phyloP scores from a whole-genome alignment of 371 early-diverging fungal genomes.

The Mortierella sp. region DNA sequence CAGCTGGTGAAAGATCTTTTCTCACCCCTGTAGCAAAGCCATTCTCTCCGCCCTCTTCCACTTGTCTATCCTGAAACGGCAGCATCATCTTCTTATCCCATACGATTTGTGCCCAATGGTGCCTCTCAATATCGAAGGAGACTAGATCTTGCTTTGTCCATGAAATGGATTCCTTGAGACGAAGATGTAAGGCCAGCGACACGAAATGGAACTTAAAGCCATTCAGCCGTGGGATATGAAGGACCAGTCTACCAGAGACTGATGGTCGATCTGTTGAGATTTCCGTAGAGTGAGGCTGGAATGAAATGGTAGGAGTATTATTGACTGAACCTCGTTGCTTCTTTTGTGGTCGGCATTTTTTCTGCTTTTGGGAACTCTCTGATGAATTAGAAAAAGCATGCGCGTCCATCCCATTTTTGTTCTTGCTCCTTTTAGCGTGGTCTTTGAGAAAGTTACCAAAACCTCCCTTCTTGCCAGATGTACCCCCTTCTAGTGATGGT shows the following conservation, averaged over 20 bases:
- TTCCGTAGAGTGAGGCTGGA: conserved; percentile 38
- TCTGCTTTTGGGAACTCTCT: neutral
- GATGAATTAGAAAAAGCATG: neutral
- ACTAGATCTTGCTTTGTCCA: conserved; percentile 51
- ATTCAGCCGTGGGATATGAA: conserved; percentile 34
- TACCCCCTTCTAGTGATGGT: neutral
- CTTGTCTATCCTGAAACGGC: conserved; percentile 35
- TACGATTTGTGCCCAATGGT: conserved; percentile 42
- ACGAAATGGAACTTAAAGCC: conserved; percentile 45
- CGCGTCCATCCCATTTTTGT: neutral
- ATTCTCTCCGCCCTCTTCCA: conserved; percentile 17
- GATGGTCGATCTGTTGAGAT: conserved; percentile 33
- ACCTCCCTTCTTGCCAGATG: conserved; percentile 3
- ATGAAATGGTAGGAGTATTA: conserved; percentile 34
- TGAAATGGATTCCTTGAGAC: conserved; percentile 50
- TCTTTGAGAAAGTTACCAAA: conserved; percentile 8
- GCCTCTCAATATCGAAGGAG: conserved; percentile 44
- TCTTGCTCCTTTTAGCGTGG: conserved; percentile 1
- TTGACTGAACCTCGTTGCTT: conserved; percentile 13
- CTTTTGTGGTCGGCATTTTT: neutral
- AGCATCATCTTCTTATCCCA: conserved; percentile 49
- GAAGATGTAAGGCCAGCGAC: conserved; percentile 40
- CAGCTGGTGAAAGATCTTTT: conserved; percentile 18
- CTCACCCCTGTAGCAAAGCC: neutral
- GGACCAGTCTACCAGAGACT: conserved; percentile 38